Conservation (phyloP, 495 filamentous ascomycete genomes). For the Penicillium canescens region DNA sequence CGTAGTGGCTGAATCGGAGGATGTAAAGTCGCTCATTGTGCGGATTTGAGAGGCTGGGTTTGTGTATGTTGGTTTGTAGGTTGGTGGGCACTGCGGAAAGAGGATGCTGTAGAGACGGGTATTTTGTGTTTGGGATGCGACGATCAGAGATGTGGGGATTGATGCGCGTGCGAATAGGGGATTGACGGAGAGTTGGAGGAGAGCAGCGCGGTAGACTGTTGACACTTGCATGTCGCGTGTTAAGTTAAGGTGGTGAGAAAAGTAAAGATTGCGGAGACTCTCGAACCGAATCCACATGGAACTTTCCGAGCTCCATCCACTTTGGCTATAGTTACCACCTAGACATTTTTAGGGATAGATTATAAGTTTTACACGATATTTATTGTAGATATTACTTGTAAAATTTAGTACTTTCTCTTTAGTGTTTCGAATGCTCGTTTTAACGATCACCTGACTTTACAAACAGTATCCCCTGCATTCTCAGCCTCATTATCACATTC, state of each 20-base stretch:
- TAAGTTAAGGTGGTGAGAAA: neutral
- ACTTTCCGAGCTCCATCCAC: too few species aligned
- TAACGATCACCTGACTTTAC: too few species aligned
- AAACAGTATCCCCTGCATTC: too few species aligned
- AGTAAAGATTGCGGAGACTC: constrained; percentile 10
- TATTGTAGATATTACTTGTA: too few species aligned
- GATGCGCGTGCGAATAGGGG: constrained; percentile 25
- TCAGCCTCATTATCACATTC: too few species aligned
- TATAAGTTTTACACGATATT: too few species aligned
- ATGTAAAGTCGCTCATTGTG: constrained; percentile 19
- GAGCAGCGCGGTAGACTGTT: constrained; percentile 29
- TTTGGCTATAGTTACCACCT: too few species aligned
- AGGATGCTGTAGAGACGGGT: constrained; percentile 22
- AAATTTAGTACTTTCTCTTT: too few species aligned
- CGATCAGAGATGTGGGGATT: constrained; percentile 4
- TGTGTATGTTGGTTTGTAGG: neutral
- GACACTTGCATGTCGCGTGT: constrained; percentile 24
- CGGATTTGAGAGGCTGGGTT: constrained; percentile 8
- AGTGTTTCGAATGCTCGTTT: too few species aligned
- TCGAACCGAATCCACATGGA: too few species aligned
- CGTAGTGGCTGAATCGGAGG: neutral
- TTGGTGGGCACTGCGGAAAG: constrained; percentile 26
- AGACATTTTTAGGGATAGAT: too few species aligned
- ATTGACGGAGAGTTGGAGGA: constrained; percentile 30
- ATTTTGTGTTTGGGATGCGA: constrained; percentile 3